Conservation (phyloP, 192 early-diverging fungal species). For the Obelidium mucronatum region DNA sequence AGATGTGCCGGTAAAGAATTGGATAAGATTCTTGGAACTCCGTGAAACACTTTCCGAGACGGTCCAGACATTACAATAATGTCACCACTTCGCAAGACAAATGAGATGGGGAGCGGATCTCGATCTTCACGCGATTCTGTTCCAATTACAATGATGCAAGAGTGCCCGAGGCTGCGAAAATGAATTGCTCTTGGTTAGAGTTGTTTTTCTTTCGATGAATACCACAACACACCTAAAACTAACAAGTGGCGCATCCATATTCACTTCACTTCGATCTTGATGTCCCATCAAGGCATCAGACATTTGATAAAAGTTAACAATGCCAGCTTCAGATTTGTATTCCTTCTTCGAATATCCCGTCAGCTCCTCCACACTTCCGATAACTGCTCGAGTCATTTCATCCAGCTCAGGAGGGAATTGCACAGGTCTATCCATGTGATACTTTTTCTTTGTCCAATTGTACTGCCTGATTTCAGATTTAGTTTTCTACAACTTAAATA, state of each 20-base stretch:
- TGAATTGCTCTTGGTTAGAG: no score
- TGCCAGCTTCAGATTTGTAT: constrained; percentile 86
- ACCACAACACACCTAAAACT: constrained; percentile 51
- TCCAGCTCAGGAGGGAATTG: constrained; percentile 75
- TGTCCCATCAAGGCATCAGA: constrained; percentile 88
- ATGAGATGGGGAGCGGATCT: constrained; percentile 67
- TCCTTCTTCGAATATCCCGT: constrained; percentile 65
- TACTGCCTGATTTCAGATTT: constrained; percentile 18
- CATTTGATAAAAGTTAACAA: constrained; percentile 91
- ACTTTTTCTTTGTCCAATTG: constrained; percentile 78
- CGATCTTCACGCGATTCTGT: constrained; percentile 71
- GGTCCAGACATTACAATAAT: constrained; percentile 86
- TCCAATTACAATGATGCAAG: constrained; percentile 85
- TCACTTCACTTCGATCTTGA: constrained; percentile 90
- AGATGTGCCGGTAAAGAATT: constrained; percentile 74
- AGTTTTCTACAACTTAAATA: not conserved
- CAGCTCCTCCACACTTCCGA: constrained; percentile 61
- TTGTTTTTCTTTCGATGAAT: no score
- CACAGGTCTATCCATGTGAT: constrained; percentile 70
- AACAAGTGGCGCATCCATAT: constrained; percentile 82
- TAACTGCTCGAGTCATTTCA: constrained; percentile 69
- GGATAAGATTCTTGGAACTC: constrained; percentile 83
- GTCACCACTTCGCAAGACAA: constrained; percentile 83
- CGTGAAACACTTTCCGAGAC: constrained; percentile 81
- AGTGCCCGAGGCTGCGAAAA: constrained; percentile 67